Evolutionary conservation across 2,329 filamentous ascomycete genomes (phyloP).

Genomic region (Lasiodiplodia theobromae): DNA sequence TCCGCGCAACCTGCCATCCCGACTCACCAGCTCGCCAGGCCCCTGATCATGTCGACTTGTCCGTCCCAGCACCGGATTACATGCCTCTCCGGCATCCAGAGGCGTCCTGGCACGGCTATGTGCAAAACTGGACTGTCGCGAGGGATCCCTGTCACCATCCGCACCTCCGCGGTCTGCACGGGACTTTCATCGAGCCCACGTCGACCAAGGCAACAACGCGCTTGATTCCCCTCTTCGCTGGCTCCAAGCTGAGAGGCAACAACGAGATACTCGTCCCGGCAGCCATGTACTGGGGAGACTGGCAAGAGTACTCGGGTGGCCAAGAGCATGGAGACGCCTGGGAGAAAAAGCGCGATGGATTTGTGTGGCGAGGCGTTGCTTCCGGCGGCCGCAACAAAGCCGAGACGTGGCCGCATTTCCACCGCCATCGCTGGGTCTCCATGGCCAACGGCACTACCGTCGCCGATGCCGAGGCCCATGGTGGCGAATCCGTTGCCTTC

Average conservation of each 20-base stretch:
- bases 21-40: background rate
- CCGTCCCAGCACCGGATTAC: background rate
- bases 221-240: constrained; percentile 59
- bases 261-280: constrained; percentile 61
- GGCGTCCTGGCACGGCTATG: constrained; percentile 53
- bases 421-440: constrained; percentile 76
- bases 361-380: constrained; percentile 57
- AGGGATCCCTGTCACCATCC: constrained; percentile 56
- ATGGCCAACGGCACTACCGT: background rate
- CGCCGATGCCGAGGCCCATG: constrained; percentile 31
- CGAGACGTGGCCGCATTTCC: constrained; percentile 74
- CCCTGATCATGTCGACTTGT: background rate
- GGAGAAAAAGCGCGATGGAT: constrained; percentile 49
- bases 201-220: constrained; percentile 52
- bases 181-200: constrained; percentile 55
- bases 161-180: constrained; percentile 54
- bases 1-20: background rate
- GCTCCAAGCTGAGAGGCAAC: constrained; percentile 58
- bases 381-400: constrained; percentile 54
- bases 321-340: constrained; percentile 52
- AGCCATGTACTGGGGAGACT: constrained; percentile 57
- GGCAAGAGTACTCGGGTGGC: constrained; percentile 52
- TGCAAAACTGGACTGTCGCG: constrained; percentile 55
- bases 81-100: background rate
- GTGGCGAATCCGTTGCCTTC: constrained; percentile 42